Evolutionary conservation across 2,329 filamentous ascomycete genomes (phyloP).

Genomic region (Lasiodiplodia theobromae): DNA sequence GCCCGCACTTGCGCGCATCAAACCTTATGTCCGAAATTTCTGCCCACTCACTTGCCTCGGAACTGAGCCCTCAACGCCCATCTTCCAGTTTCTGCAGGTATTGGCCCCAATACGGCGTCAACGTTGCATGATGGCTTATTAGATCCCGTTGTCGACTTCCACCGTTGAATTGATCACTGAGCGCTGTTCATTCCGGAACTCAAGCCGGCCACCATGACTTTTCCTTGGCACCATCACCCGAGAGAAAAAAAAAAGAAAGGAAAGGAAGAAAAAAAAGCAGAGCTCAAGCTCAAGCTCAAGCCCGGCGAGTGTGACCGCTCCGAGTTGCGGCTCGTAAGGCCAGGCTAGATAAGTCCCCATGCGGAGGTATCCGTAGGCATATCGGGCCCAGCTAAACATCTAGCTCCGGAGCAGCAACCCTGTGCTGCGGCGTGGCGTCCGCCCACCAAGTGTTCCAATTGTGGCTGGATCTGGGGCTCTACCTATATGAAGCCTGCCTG

Average conservation of each 20-base stretch:
- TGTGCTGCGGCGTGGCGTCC: background rate
- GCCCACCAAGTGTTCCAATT: background rate
- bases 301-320: no score
- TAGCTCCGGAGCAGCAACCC: background rate
- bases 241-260: background rate
- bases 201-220: background rate
- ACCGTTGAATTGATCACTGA: background rate
- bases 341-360: background rate
- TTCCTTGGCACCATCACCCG: background rate
- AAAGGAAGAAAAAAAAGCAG: background rate
- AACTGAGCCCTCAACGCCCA: background rate
- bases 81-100: background rate
- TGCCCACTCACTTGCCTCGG: background rate
- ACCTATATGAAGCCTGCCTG: conserved; percentile 13
- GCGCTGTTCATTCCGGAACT: background rate
- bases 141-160: background rate
- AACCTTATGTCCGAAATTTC: background rate
- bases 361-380: background rate
- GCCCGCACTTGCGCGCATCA: background rate
- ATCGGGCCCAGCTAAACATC: background rate
- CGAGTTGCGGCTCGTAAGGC: no score
- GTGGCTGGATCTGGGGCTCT: conserved; percentile 1
- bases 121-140: background rate
- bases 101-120: background rate
- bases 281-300: no score